Evolutionary conservation across 345 rosid species (phyloP).

Genomic region (Anacardium occidentale): DNA sequence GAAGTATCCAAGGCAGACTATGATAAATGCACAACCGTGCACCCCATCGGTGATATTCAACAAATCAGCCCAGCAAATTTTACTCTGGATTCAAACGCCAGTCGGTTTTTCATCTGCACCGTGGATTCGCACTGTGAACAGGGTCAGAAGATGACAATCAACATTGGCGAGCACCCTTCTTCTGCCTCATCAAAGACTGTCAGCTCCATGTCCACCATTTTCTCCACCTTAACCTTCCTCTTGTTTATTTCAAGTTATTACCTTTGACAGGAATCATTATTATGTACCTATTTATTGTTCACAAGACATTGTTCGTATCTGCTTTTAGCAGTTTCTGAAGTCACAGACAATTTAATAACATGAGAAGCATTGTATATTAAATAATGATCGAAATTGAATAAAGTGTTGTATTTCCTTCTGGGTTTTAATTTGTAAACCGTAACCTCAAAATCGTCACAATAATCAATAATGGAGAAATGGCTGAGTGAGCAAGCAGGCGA

Average conservation of each 20-base stretch:
- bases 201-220: background rate
- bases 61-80: conserved; percentile 13
- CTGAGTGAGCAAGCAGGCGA: background rate
- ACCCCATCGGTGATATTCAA: conserved; percentile 7
- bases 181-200: conserved; percentile 19
- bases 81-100: background rate
- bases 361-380: background rate
- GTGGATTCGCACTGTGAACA: conserved; percentile 21
- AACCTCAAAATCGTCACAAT: background rate
- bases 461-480: background rate
- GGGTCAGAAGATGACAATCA: conserved; percentile 35
- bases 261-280: background rate
- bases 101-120: conserved; percentile 29
- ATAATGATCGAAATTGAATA: background rate
- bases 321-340: background rate
- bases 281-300: no score
- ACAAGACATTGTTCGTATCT: background rate
- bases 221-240: conserved; percentile 2
- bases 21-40: conserved; percentile 22
- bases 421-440: background rate
- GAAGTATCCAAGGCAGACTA: conserved; percentile 26
- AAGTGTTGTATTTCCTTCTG: background rate
- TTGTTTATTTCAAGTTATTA: conserved; percentile 9
- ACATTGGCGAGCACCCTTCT: conserved; percentile 5
- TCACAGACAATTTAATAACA: background rate